Percentiles rank a stretch among this genome's conserved stretches.
These are phyloP conservation scores for Vaccinium myrtillus DNA, from an alignment of 148 eudicot genomes.

Conservation along the genomic window DNA sequence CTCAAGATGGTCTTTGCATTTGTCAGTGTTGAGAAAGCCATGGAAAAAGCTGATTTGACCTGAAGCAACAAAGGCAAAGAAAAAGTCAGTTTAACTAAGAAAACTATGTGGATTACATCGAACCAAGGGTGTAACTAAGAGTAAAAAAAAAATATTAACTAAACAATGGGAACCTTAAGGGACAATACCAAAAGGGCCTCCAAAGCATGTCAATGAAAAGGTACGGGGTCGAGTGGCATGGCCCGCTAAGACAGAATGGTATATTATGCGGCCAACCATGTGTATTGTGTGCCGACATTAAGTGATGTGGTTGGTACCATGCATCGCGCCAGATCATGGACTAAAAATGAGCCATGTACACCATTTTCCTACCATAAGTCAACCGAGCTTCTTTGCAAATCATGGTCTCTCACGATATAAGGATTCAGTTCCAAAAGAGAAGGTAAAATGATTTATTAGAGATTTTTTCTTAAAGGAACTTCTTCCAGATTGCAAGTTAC, in stretches of 20 bases:
- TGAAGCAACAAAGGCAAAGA: constrained; percentile 28
- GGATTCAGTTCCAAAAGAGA: neutral
- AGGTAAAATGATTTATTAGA: neutral
- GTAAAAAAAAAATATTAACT: neutral
- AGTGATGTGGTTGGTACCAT: neutral
- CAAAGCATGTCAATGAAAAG: neutral
- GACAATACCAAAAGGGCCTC: neutral
- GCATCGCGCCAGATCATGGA: neutral
- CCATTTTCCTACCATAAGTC: neutral
- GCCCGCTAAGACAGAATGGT: too few relatives aligned
- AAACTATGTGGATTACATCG: neutral
- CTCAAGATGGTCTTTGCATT: constrained; percentile 66
- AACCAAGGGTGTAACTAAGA: neutral
- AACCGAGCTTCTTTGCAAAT: neutral
- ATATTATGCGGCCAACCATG: neutral
- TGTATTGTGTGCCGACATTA: neutral
- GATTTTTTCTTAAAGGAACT: neutral
- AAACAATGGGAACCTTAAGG: neutral
- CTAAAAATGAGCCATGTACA: neutral
- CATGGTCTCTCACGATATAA: neutral
- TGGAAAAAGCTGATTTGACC: constrained; percentile 85
- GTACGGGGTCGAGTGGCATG: too few relatives aligned
- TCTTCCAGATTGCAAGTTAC: neutral
- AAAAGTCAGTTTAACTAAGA: neutral
- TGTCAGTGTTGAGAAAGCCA: constrained; percentile 76